Evolutionary conservation across 495 filamentous ascomycete species (phyloP), one percentile per base, ranked within the genome.

Genomic region (Xylaria grammica): DNA sequence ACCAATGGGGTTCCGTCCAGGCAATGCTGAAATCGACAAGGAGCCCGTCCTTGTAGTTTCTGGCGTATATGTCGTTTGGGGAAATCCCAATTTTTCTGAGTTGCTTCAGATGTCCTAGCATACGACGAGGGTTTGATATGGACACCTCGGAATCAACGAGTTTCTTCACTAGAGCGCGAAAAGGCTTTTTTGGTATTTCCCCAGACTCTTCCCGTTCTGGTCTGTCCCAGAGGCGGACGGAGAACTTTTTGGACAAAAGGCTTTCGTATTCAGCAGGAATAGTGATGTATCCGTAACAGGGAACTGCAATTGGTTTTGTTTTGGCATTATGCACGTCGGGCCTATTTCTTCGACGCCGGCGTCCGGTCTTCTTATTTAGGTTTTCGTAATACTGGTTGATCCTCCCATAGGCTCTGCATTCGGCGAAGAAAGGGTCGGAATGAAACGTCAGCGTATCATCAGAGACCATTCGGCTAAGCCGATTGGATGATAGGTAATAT

Each of bases 121-220:
- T n/a, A 0, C 24, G 11, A 49, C 46, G 46, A 49, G 46, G 46
- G 46, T 49, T 49, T 13, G 9, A 49, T 10, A 49, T 13, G 5
- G 13, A 20, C 13, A 68, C 9, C 7, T 66, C 34, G 10, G 34
- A 38, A 0, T 34, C 26, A 8, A 22, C 30, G 52, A 65, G 63
- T 1, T 68, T 63, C 34, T 71, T 71, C 30, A 66, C 65, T 30
- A 71, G 62, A 11, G 57, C 65, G 3, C 53, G 65, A 30, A 71
- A 49, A 30, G 15, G 65, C 62, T 22, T 36, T 26, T 20, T 42
- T 60, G 67, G 17, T 51, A 32, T 13, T 56, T 56, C 17, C 8
- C 13, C 9, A 0, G 40, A 36, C 45, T 46, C 59, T 19, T 50
- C 63, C 50, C 48, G 32, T 58, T 52, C 54, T 55, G 38, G 2